phyloP scores from a whole-genome alignment of 257 asterid species.

The Solanum peruvianum region DNA sequence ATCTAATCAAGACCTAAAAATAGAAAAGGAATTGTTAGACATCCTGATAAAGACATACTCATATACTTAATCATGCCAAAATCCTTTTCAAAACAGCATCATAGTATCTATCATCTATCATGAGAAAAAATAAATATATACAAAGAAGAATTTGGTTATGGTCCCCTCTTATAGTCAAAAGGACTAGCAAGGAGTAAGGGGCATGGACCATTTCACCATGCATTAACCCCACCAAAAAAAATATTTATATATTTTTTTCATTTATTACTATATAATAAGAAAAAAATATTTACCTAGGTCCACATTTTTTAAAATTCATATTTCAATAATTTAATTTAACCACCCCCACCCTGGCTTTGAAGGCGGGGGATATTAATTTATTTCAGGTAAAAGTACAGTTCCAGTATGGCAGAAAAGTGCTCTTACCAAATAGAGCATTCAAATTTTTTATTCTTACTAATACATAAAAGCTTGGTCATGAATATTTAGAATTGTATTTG shows the following conservation, averaged over 20 bases:
- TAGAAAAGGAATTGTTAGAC: background rate
- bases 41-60: background rate
- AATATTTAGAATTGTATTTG: background rate
- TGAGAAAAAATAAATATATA: constrained; percentile 10
- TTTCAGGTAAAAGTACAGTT: constrained; percentile 2
- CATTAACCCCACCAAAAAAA: constrained; percentile 3
- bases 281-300: constrained; percentile 7
- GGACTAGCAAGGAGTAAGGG: constrained; percentile 2
- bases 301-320: constrained; percentile 23
- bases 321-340: background rate
- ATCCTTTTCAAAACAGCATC: constrained; percentile 13
- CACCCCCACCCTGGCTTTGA: too few species aligned
- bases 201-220: constrained; percentile 29
- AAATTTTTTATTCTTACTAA: background rate
- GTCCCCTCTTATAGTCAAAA: constrained; percentile 1
- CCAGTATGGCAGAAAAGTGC: background rate
- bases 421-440: background rate
- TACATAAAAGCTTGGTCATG: background rate
- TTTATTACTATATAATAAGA: background rate
- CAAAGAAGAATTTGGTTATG: background rate
- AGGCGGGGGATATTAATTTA: background rate
- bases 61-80: constrained; percentile 10
- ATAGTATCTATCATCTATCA: constrained; percentile 29
- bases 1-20: background rate
- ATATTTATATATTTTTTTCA: background rate